A percentile compares a stretch with the other conserved stretches of the same genome.
Conservation (phyloP, 208 protist species). For the Phytomonas francai region DNA sequence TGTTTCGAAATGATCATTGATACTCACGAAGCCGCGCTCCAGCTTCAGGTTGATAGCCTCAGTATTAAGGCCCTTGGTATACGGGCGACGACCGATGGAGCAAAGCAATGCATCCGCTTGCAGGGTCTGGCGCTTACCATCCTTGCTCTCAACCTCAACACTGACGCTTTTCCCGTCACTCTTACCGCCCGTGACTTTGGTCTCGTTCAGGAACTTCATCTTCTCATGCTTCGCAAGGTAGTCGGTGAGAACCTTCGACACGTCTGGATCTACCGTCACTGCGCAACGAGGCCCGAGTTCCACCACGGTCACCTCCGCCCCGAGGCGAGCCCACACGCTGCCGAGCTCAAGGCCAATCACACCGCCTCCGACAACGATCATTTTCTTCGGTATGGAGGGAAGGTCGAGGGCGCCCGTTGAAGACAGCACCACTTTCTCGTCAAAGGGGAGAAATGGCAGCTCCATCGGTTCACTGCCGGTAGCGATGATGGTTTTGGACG, state of each 20-base stretch:
- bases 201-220: conserved; percentile 86
- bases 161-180: conserved; percentile 71
- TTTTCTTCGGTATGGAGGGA: conserved; percentile 92
- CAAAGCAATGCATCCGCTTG: conserved; percentile 94
- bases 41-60: conserved; percentile 91
- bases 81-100: conserved; percentile 94
- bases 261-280: conserved; percentile 79
- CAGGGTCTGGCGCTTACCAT: conserved; percentile 79
- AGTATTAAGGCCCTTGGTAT: conserved; percentile 92
- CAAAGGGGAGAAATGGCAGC: conserved; percentile 93
- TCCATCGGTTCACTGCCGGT: conserved; percentile 95
- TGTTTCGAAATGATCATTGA: conserved; percentile 94
- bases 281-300: conserved; percentile 94
- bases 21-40: conserved; percentile 88
- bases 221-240: conserved; percentile 85
- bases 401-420: conserved; percentile 97
- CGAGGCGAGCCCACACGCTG: conserved; percentile 97
- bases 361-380: conserved; percentile 98
- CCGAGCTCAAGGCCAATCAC: conserved; percentile 99
- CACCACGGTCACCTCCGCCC: conserved; percentile 97
- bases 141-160: conserved; percentile 89
- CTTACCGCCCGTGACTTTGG: conserved; percentile 82
- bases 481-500: conserved; percentile 98
- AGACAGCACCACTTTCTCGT: conserved; percentile 97
- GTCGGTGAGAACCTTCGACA: conserved; percentile 68